Evolutionary conservation across 306 rosid species (phyloP).

Genomic region (Vigna trinervia): DNA sequence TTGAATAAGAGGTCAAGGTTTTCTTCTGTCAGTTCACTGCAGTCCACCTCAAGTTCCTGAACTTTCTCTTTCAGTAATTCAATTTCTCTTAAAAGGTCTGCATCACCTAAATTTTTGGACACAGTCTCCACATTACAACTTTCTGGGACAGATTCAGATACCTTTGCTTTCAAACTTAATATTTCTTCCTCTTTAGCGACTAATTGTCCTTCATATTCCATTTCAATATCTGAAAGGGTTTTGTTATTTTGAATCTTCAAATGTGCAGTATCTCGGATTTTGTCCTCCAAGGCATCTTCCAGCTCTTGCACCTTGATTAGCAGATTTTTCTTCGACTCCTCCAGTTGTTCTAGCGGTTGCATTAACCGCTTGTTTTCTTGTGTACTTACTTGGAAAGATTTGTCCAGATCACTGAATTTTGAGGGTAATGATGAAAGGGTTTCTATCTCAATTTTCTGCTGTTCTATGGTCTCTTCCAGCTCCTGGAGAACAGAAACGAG

Average conservation of each 20-base stretch:
- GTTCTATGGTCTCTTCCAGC: conserved; percentile 78
- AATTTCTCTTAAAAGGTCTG: conserved; percentile 62
- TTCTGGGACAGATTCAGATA: conserved; percentile 56
- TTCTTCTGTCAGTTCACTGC: conserved; percentile 93
- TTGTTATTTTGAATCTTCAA: conserved; percentile 46
- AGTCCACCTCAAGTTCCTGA: conserved; percentile 89
- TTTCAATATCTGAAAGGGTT: conserved; percentile 53
- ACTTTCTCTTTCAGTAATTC: conserved; percentile 73
- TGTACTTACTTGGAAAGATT: conserved; percentile 50
- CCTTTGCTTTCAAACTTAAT: conserved; percentile 49
- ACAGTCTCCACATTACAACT: conserved; percentile 47
- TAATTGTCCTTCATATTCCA: conserved; percentile 53
- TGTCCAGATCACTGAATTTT: conserved; percentile 56
- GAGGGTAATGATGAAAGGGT: conserved; percentile 62
- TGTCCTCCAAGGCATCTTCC: conserved; percentile 68
- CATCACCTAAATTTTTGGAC: conserved; percentile 55
- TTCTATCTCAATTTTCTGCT: conserved; percentile 71
- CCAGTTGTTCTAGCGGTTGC: conserved; percentile 60
- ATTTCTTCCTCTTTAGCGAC: conserved; percentile 66
- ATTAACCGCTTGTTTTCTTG: conserved; percentile 61
- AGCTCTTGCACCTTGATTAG: conserved; percentile 59
- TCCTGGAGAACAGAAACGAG: conserved; percentile 91
- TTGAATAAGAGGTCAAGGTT: conserved; percentile 86
- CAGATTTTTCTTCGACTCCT: conserved; percentile 71
- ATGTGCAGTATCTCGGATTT: conserved; percentile 52